These are phyloP conservation scores for Diversispora eburnea DNA, from an alignment of 192 early-diverging fungal genomes.

Conservation along the genomic window DNA sequence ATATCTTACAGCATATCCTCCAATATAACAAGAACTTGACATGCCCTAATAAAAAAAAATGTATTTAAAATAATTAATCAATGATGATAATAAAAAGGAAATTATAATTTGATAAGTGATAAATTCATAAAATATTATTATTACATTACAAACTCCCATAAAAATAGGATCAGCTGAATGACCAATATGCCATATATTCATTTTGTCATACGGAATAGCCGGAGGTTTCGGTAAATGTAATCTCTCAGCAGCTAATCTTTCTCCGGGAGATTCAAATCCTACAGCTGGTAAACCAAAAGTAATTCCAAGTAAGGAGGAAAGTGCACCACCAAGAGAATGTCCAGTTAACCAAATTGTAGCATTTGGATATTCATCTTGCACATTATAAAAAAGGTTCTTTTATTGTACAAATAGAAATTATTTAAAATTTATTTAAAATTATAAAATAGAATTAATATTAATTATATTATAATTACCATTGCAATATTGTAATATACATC, in stretches of 20 bases:
- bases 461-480: constrained; percentile 36
- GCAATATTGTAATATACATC: constrained; percentile 69
- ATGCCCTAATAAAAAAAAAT: constrained; percentile 23
- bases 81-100: neutral
- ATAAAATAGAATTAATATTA: constrained; percentile 29
- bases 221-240: constrained; percentile 74
- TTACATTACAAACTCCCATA: constrained; percentile 73
- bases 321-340: constrained; percentile 79
- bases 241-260: constrained; percentile 68
- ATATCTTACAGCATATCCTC: constrained; percentile 36
- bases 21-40: constrained; percentile 35
- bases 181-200: constrained; percentile 90
- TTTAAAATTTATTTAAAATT: constrained; percentile 35
- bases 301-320: constrained; percentile 72
- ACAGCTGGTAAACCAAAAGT: constrained; percentile 83
- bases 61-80: too few relatives aligned
- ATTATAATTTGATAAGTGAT: neutral
- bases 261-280: constrained; percentile 82
- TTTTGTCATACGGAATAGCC: constrained; percentile 45
- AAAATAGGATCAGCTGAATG: constrained; percentile 91
- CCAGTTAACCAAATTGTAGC: constrained; percentile 78
- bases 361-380: constrained; percentile 62
- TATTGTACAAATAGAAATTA: constrained; percentile 8
- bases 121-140: constrained; percentile 4
- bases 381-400: constrained; percentile 64